Base-by-base conservation (phyloP, 2,329 filamentous ascomycete species). In the Curvularia spicifera region DNA sequence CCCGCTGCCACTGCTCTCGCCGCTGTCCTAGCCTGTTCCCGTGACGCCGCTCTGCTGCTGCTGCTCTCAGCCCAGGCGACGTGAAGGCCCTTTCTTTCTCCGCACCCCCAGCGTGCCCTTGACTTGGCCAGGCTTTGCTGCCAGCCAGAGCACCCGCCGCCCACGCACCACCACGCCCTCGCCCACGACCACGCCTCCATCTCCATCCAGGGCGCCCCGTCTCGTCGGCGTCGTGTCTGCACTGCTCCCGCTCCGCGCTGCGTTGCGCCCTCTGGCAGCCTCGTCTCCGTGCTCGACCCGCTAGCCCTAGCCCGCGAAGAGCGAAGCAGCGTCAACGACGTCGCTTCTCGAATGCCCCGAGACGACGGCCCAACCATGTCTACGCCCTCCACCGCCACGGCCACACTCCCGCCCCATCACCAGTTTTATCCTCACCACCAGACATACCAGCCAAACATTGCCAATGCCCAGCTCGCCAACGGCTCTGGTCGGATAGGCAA, bases 341-440 rank as follows among this genome's bases (percentile, higher is more conserved):
- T 55, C 71, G 60, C 62, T 47, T 56, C 58, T 60, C 60, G 61
- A 61, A 62, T 67, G 66, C 68, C 71, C 53, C 52, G 64, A 51
- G 59, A 53, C 67, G 59, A 58, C 60, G 57, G 49, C 53, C 24
- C 51, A 53, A 68, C 68, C 64, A 80, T 80, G 78, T 79, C 77
- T 64, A 79, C 78, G 57, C 78, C 78, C 56, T 79, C 77, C 47
- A 80, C 78, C 10, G 78, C 77, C 57, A 79, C 78, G 56, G 77
- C 76, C 52, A 77, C 76, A 35, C 74, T 78, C 49, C 71, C 75
- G 56, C 72, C 74, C 56, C 76, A 76, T 66, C 76, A 76, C 59
- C 75, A 76, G 57, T 76, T 74, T 60, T 77, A 76, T 72, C 67
- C 75, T 62, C 77, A 78, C 71, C 76, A 78, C 63, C 73, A 76